phyloP scores from a whole-genome alignment of 176 grass and related monocot genomes.

The Oryza coarctata region DNA sequence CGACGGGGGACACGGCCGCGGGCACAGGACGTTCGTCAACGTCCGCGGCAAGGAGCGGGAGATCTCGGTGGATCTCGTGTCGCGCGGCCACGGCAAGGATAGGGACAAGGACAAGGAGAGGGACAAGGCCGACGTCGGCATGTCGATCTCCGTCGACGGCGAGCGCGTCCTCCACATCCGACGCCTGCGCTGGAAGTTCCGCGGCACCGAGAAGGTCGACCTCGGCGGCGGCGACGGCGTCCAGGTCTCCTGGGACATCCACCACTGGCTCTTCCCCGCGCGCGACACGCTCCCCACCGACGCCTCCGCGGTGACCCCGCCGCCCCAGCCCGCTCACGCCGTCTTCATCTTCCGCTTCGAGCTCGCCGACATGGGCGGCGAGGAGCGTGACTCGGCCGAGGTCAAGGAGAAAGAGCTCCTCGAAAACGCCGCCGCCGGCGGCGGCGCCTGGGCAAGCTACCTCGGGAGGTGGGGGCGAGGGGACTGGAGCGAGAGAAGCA shows the following conservation, averaged over 20 bases:
- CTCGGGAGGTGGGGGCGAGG: conserved; percentile 48
- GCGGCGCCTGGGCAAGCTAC: conserved; percentile 32
- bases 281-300: conserved; percentile 30
- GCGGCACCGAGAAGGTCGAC: conserved; percentile 78
- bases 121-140: conserved; percentile 51
- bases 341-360: conserved; percentile 92
- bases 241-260: conserved; percentile 84
- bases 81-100: conserved; percentile 27
- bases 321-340: conserved; percentile 43
- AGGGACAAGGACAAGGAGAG: conserved; percentile 16
- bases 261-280: conserved; percentile 81
- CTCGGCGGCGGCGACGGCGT: conserved; percentile 56
- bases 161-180: conserved; percentile 66
- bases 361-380: conserved; percentile 16
- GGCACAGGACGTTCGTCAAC: conserved; percentile 61
- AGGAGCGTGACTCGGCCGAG: conserved; percentile 12
- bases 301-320: not conserved
- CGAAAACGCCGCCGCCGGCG: conserved; percentile 31
- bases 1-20: conserved; percentile 18
- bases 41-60: conserved; percentile 68
- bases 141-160: conserved; percentile 73
- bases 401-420: conserved; percentile 34
- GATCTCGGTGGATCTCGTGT: conserved; percentile 78
- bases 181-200: conserved; percentile 88
- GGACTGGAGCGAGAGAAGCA: conserved; percentile 82